Evolutionary conservation across 164 flowering plant genomes (phyloP).

Genomic region (Sextonia rubra): DNA sequence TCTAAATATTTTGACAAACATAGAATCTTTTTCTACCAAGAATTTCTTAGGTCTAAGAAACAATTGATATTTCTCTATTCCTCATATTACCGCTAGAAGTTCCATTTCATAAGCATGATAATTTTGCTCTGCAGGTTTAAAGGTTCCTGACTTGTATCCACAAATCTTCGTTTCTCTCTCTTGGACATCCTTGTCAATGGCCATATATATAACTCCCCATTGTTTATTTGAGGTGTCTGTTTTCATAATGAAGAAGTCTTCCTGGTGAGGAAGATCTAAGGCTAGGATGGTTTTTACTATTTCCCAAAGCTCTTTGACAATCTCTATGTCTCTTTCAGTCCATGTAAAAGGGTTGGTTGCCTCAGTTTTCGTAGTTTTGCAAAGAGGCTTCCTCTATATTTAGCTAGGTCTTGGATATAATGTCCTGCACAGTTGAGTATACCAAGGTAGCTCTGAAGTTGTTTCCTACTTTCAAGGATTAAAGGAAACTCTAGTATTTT

Average conservation of each 20-base stretch:
- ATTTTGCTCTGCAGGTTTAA: neutral
- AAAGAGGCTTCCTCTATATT: neutral
- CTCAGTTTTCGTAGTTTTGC: neutral
- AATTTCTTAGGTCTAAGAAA: too few relatives aligned
- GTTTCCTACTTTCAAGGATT: neutral
- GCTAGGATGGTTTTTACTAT: conserved; percentile 1
- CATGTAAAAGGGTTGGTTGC: neutral
- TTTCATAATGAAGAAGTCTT: conserved; percentile 3
- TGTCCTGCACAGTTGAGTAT: neutral
- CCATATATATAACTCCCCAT: conserved; percentile 5
- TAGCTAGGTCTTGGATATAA: neutral
- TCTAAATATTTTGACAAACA: too few relatives aligned
- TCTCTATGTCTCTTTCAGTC: neutral
- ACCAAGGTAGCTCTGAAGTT: neutral
- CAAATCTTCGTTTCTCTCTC: neutral
- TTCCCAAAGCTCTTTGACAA: neutral
- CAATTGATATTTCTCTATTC: too few relatives aligned
- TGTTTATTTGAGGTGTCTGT: conserved; percentile 2
- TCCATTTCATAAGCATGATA: conserved; percentile 5
- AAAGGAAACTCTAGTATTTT: conserved; percentile 3
- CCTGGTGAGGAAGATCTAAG: neutral
- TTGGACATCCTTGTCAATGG: neutral
- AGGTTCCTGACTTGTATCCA: conserved; percentile 2
- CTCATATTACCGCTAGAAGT: neutral
- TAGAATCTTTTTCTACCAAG: too few relatives aligned